phyloP scores from a whole-genome alignment of 2,329 filamentous ascomycete species.

The Dothistroma septosporum region DNA sequence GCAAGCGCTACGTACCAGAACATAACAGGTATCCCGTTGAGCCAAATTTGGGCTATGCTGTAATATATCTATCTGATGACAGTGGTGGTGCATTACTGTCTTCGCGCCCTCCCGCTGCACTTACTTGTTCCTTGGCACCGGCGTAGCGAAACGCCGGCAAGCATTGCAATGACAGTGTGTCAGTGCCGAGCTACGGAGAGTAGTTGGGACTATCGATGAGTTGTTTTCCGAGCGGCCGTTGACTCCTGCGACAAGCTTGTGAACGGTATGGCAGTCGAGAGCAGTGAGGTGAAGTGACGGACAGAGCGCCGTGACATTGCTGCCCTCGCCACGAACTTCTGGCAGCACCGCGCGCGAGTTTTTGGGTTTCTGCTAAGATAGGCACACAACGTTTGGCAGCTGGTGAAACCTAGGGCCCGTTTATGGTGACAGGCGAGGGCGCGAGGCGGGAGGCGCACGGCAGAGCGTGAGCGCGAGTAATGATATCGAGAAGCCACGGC shows the following conservation, averaged over 20 bases:
- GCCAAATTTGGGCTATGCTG: slow-evolving; percentile 2
- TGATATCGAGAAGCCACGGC: background rate
- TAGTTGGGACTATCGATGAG: background rate
- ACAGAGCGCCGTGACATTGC: background rate
- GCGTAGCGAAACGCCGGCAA: background rate
- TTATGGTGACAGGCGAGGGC: background rate
- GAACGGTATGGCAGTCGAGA: background rate
- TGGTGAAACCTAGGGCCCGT: slow-evolving; percentile 1
- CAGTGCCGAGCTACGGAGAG: slow-evolving; percentile 1
- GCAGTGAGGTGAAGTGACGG: background rate
- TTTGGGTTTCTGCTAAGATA: background rate
- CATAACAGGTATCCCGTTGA: background rate
- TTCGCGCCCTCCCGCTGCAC: background rate
- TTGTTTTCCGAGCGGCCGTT: background rate
- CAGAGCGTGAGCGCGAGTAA: background rate
- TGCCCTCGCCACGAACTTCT: too few relatives aligned
- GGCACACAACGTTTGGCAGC: background rate
- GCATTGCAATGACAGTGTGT: background rate
- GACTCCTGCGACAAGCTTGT: slow-evolving; percentile 1
- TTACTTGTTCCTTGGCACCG: background rate
- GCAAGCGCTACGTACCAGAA: background rate
- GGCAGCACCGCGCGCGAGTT: background rate
- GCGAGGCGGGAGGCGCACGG: background rate
- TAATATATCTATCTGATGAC: background rate
- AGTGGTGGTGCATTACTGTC: background rate